Evolutionary conservation across 192 early-diverging fungal species (phyloP), one percentile per base, ranked within the genome.

Genomic region (Kickxella alabastrina): DNA sequence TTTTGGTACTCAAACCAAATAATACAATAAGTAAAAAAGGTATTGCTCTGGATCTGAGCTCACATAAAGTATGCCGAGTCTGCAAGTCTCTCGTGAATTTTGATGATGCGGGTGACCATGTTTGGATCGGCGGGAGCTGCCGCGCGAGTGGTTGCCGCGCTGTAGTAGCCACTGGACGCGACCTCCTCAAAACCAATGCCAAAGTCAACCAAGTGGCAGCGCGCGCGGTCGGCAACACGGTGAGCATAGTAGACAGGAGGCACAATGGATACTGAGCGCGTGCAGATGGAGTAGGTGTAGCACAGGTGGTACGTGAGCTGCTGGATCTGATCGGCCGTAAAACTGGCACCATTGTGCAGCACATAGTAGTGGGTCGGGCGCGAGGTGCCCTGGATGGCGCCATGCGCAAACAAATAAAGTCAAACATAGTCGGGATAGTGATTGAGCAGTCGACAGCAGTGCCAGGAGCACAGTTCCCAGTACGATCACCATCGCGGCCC

Each of bases 241-340:
- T 96, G 88, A 9, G 93, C 92, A 57, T 96, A 94, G 79, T 96
- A 98, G 8, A 85, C 92, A 0, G 94, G 90, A 6, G 93, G 92
- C 0, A 85, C 82, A 6, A 97, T 84, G 1, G 87, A 89, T 2
- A 98, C 95, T 0, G 86, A 83, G 19, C 92, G 83, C 0, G 93
- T 95, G 38, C 87, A 87, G 43, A 91, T 81, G 27, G 87, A 87
- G 68, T 91, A 98, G 31, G 91, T 73, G 59, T 92, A 95, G 59
- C 93, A 96, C 27, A 96, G 75, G 6, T 85, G 75, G 75, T 92
- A 95, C 0, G 92, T 93, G 17, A 98, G 75, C 47, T 87, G 79
- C 56, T 95, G 91, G 23, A 98, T 65, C 29, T 80, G 74, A 52
- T 98, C 90, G 6, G 85, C 55, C 0, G 79, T 78, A 42, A 93